These are phyloP conservation scores for Paraurostyla sp. DNA, from an alignment of 73 alveolate species.

Conservation along the genomic window DNA sequence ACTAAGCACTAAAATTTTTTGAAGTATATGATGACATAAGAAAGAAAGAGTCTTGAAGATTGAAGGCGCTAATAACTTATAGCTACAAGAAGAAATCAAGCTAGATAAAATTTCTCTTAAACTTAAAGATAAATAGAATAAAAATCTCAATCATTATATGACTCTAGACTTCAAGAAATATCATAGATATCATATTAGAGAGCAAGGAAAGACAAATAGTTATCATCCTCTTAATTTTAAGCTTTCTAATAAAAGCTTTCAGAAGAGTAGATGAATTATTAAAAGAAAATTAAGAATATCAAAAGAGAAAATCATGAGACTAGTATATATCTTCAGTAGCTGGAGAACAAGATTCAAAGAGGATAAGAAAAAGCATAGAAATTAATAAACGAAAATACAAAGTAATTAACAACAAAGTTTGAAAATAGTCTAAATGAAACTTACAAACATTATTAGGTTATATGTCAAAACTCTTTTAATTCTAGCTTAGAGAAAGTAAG, in stretches of 20 bases:
- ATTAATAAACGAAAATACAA: neutral
- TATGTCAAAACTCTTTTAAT: neutral
- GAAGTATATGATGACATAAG: neutral
- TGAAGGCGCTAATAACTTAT: neutral
- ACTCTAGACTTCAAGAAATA: neutral
- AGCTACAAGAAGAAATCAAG: neutral
- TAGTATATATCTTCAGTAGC: neutral
- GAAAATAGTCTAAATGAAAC: constrained; percentile 8
- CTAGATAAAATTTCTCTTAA: neutral
- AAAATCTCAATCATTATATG: neutral
- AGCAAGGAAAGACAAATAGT: neutral
- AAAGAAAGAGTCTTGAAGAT: neutral
- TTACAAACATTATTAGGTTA: neutral
- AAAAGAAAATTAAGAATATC: neutral
- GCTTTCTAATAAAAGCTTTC: neutral
- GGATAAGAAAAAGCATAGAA: constrained; percentile 15
- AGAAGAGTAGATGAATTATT: neutral
- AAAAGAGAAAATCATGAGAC: neutral
- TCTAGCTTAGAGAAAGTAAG: neutral
- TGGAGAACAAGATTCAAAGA: neutral
- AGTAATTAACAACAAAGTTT: neutral
- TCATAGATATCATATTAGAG: neutral
- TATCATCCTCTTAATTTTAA: neutral
- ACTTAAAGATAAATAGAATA: neutral
- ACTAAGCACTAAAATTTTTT: neutral